These are phyloP conservation scores for Entophlyctis luteolus DNA, from an alignment of 192 early-diverging fungal genomes.

Conservation along the genomic window DNA sequence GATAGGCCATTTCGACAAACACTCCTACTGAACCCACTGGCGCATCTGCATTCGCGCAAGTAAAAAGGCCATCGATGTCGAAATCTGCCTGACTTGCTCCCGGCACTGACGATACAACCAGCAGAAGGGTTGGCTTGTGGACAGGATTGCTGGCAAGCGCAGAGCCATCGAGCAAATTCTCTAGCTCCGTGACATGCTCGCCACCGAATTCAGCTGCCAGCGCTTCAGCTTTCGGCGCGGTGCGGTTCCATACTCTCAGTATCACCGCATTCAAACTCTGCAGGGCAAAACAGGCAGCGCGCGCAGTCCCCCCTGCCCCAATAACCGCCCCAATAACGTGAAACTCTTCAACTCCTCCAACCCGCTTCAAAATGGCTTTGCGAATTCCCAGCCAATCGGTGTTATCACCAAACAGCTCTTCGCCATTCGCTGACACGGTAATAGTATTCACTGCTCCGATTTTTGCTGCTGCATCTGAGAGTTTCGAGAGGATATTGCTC, in stretches of 20 bases:
- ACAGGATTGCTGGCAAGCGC: no score
- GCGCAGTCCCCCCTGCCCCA: constrained; percentile 90
- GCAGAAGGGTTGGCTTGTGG: constrained; percentile 50
- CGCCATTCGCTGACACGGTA: constrained; percentile 4
- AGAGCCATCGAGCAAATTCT: not conserved
- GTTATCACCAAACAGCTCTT: constrained; percentile 78
- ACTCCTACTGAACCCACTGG: constrained; percentile 53
- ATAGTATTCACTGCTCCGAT: constrained; percentile 98
- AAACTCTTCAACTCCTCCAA: constrained; percentile 2
- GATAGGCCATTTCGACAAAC: constrained; percentile 91
- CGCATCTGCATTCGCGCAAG: constrained; percentile 17
- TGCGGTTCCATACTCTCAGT: constrained; percentile 87
- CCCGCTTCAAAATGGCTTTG: constrained; percentile 43
- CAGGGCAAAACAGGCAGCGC: constrained; percentile 86
- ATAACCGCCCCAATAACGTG: constrained; percentile 72
- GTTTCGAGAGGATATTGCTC: constrained; percentile 56
- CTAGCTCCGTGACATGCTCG: constrained; percentile 47
- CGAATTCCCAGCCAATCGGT: constrained; percentile 94
- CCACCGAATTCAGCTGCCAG: constrained; percentile 49
- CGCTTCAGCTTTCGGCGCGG: constrained; percentile 62
- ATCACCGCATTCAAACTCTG: constrained; percentile 50
- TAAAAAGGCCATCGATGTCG: constrained; percentile 47
- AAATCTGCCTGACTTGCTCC: constrained; percentile 50
- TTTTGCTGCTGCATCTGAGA: constrained; percentile 70
- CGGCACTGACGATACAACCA: constrained; percentile 83